Percentiles rank a stretch among this genome's conserved stretches.
phyloP scores from a whole-genome alignment of 164 flowering plant genomes.

The Chloranthus sessilifolius region DNA sequence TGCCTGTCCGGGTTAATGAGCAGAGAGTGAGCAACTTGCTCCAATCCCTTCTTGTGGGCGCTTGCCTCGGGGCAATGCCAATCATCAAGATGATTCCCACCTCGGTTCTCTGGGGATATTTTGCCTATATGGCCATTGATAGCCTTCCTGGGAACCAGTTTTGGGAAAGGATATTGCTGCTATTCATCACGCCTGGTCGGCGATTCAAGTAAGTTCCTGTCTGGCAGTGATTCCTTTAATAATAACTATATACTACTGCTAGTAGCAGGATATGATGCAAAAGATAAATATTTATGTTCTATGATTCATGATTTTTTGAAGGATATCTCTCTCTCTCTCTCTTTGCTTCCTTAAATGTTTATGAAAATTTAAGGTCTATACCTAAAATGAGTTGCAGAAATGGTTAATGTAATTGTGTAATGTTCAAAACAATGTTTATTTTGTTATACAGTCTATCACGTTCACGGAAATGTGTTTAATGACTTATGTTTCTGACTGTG shows the following conservation, averaged over 20 bases:
- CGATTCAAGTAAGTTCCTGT: conserved; percentile 48
- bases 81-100: conserved; percentile 50
- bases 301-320: neutral
- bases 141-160: conserved; percentile 86
- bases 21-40: conserved; percentile 68
- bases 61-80: conserved; percentile 40
- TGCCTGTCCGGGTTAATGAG: conserved; percentile 82
- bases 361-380: no score
- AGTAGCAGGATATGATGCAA: no score
- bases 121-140: conserved; percentile 83
- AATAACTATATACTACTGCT: no score
- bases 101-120: conserved; percentile 66
- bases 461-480: no score
- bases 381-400: no score
- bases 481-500: conserved; percentile 1
- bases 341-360: no score
- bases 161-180: conserved; percentile 63
- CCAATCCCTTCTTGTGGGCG: conserved; percentile 60
- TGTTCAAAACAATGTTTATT: no score
- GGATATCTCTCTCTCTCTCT: neutral
- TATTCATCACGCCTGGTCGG: conserved; percentile 51
- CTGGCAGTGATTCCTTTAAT: neutral
- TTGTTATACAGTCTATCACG: no score
- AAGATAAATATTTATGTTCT: neutral
- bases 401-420: no score